Percentiles rank a stretch among this genome's conserved stretches.
Conservation (phyloP, 331 rosid genomes). For the Phaseolus coccineus region DNA sequence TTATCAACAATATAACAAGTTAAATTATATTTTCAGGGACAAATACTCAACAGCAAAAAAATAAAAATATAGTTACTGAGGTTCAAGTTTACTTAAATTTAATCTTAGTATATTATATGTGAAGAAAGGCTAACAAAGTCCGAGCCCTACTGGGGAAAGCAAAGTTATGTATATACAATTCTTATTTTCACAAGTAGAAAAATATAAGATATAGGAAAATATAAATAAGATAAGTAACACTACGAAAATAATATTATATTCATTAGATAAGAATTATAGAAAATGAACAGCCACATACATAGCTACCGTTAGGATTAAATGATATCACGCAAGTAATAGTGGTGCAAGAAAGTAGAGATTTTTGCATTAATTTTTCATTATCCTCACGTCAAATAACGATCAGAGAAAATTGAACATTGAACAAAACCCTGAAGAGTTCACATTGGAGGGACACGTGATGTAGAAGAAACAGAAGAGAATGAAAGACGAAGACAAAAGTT, state of each 20-base stretch:
- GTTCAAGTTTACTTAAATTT: neutral
- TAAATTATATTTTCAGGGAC: neutral
- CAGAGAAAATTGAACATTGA: neutral
- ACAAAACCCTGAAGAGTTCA: neutral
- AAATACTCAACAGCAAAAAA: neutral
- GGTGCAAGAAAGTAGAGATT: constrained; percentile 10
- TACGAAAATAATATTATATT: neutral
- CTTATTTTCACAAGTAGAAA: neutral
- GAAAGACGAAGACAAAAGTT: constrained; percentile 26
- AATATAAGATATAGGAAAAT: neutral
- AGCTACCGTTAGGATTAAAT: neutral
- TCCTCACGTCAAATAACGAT: neutral
- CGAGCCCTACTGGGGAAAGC: neutral
- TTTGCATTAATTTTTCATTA: neutral
- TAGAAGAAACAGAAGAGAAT: constrained; percentile 27
- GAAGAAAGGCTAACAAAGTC: constrained; percentile 2
- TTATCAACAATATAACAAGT: neutral
- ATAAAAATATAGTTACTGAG: neutral
- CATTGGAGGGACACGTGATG: neutral
- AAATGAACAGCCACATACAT: neutral
- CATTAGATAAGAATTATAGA: neutral
- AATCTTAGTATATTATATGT: neutral
- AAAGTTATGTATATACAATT: neutral
- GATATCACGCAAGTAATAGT: constrained; percentile 26
- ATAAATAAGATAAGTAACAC: neutral